Evolutionary conservation across 805 yeast genomes (phyloP).

Genomic region (Monosporozyma solicola): DNA sequence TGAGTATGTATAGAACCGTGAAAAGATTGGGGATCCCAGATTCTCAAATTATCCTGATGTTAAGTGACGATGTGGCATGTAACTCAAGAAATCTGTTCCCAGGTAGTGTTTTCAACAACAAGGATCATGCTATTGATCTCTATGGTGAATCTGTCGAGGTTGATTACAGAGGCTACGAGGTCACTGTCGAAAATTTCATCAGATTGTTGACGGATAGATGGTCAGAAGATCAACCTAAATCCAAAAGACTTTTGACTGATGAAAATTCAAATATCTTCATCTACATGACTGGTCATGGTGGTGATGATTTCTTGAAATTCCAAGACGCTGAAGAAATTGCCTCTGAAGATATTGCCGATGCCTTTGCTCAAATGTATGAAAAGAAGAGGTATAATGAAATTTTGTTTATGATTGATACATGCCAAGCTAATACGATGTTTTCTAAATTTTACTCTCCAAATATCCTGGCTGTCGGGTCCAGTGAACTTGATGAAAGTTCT

Average conservation of each 20-base stretch:
- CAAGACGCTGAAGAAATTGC: conserved; percentile 98
- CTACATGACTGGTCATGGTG: conserved; percentile 98
- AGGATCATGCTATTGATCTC: conserved; percentile 82
- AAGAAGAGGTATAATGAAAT: conserved; percentile 92
- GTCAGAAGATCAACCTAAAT: conserved; percentile 89
- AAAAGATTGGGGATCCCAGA: conserved; percentile 96
- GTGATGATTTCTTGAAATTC: conserved; percentile 91
- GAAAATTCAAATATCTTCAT: conserved; percentile 90
- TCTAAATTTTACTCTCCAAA: conserved; percentile 88
- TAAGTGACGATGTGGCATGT: conserved; percentile 95
- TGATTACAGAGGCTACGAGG: conserved; percentile 95
- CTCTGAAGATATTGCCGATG: conserved; percentile 92
- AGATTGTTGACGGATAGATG: conserved; percentile 89
- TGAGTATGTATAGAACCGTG: conserved; percentile 91
- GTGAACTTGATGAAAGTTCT: conserved; percentile 77
- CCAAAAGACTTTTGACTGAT: conserved; percentile 84
- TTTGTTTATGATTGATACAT: conserved; percentile 95
- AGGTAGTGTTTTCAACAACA: conserved; percentile 90
- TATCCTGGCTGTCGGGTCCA: conserved; percentile 85
- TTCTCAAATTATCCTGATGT: conserved; percentile 91
- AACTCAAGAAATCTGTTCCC: conserved; percentile 94
- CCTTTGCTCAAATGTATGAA: conserved; percentile 94
- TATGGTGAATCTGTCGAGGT: conserved; percentile 95
- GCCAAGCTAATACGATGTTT: conserved; percentile 98
- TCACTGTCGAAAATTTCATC: conserved; percentile 94